phyloP scores from a whole-genome alignment of 208 protist genomes.

The Leishmania mexicana region DNA sequence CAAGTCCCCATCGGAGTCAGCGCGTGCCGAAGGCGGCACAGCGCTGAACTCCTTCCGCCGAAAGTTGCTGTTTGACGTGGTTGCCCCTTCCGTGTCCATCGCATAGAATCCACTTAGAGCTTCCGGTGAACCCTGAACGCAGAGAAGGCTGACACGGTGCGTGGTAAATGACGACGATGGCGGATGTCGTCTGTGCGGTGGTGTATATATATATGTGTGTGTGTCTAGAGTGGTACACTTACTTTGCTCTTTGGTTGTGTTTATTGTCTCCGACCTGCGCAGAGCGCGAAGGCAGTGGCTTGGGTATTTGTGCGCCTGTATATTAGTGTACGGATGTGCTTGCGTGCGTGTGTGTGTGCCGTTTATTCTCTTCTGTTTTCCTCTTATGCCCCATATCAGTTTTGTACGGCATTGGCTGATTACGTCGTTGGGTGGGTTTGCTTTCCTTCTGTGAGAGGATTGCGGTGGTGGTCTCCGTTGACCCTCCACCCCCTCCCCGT shows the following conservation, averaged over 20 bases:
- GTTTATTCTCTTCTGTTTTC: background rate
- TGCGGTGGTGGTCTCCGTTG: background rate
- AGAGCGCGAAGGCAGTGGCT: background rate
- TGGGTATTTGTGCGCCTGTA: background rate
- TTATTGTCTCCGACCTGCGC: background rate
- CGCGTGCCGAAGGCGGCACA: background rate
- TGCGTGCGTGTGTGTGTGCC: background rate
- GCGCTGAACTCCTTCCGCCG: constrained; percentile 37
- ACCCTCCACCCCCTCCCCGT: no score
- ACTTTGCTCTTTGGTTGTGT: background rate
- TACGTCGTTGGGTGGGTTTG: background rate
- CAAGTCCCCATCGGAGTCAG: constrained; percentile 9
- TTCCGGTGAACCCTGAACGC: background rate
- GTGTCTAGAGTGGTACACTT: background rate
- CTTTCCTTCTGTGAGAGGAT: background rate
- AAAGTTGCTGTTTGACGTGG: constrained; percentile 40
- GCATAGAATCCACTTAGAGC: background rate
- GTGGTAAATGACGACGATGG: background rate
- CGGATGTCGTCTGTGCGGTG: background rate
- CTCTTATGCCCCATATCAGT: background rate
- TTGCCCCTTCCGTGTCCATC: constrained; percentile 19
- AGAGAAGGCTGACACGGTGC: background rate
- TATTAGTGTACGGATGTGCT: background rate
- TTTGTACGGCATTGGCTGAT: background rate
- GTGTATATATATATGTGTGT: background rate